phyloP scores from a whole-genome alignment of 306 rosid genomes.

The Coriaria nepalensis region DNA sequence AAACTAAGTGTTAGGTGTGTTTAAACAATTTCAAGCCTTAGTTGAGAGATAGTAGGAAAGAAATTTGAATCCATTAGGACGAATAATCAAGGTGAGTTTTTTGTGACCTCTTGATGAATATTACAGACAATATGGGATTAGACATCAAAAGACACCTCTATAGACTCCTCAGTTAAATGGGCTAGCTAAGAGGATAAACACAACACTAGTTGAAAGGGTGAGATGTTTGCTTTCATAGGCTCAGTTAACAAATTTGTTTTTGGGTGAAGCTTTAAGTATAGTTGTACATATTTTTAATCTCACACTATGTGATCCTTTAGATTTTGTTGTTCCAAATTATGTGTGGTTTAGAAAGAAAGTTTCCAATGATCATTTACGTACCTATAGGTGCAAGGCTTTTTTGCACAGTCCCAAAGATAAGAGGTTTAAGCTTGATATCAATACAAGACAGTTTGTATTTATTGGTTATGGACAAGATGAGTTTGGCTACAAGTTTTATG shows the following conservation, averaged over 20 bases:
- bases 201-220: not conserved
- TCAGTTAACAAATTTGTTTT: not conserved
- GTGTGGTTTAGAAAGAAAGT: not conserved
- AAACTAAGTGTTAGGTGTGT: not conserved
- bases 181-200: not conserved
- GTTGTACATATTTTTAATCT: not conserved
- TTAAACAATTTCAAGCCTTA: not conserved
- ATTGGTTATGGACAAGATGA: too few species aligned
- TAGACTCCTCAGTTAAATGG: constrained; percentile 5
- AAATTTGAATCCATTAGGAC: not conserved
- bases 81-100: not conserved
- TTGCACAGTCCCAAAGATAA: too few species aligned
- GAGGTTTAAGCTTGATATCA: too few species aligned
- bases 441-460: too few species aligned
- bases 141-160: constrained; percentile 1
- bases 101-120: not conserved
- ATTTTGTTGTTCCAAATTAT: not conserved
- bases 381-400: too few species aligned
- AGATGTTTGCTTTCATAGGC: not conserved
- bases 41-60: not conserved
- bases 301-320: too few species aligned
- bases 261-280: too few species aligned
- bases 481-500: too few species aligned
- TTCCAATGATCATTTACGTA: too few species aligned
- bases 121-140: not conserved